phyloP scores from a whole-genome alignment of 1,284 basidiomycete genomes.

The Chondrostereum purpureum region DNA sequence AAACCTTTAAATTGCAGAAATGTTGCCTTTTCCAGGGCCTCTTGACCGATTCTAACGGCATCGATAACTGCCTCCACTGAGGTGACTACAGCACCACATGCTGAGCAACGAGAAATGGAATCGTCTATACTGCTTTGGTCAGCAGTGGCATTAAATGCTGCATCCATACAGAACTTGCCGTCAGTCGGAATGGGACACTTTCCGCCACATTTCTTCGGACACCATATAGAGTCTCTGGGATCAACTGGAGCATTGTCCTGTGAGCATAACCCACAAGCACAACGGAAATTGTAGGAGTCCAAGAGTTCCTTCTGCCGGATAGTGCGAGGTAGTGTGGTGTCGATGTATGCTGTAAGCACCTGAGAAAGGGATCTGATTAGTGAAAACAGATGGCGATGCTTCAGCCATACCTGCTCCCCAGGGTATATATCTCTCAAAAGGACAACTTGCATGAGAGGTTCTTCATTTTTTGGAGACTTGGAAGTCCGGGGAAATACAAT shows the following conservation, averaged over 20 bases:
- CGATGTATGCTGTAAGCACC: slow-evolving; percentile 78
- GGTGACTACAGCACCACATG: slow-evolving; percentile 47
- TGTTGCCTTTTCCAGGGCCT: slow-evolving; percentile 66
- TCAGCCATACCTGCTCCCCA: slow-evolving; percentile 62
- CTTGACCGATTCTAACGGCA: slow-evolving; percentile 57
- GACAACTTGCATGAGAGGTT: slow-evolving; percentile 68
- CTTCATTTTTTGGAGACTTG: slow-evolving; percentile 27
- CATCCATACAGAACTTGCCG: too few relatives aligned
- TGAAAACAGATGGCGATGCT: neutral
- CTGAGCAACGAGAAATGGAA: slow-evolving; percentile 43
- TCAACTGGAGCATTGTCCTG: slow-evolving; percentile 43
- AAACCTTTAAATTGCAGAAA: slow-evolving; percentile 50
- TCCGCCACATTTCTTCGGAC: slow-evolving; percentile 60
- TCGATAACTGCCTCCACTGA: slow-evolving; percentile 51
- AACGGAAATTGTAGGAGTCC: slow-evolving; percentile 79
- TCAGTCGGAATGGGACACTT: slow-evolving; percentile 49
- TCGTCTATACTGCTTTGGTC: slow-evolving; percentile 31
- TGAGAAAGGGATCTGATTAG: slow-evolving; percentile 18
- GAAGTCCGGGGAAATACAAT: slow-evolving; percentile 75
- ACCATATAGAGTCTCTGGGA: slow-evolving; percentile 62
- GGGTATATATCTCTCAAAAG: slow-evolving; percentile 57
- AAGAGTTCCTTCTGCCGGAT: slow-evolving; percentile 54
- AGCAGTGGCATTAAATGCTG: too few relatives aligned
- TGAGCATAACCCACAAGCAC: slow-evolving; percentile 61
- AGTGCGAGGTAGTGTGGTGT: slow-evolving; percentile 62